Evolutionary conservation across 139 green algal species (phyloP), one percentile per base, ranked within the genome.

Genomic region (Pseudopediastrum boryanum): DNA sequence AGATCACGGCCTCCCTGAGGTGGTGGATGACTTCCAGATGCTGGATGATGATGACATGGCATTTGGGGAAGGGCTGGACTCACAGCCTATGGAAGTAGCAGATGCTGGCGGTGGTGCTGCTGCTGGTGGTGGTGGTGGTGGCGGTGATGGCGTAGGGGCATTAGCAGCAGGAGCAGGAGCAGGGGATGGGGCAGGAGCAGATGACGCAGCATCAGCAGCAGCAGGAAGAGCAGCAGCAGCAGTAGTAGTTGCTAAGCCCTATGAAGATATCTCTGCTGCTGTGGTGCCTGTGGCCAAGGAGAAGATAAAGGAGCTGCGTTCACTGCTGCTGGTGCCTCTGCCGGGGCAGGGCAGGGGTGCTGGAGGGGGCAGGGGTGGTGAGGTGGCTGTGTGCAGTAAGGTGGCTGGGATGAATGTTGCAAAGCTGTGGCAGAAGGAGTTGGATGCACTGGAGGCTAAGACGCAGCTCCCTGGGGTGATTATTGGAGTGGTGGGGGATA

Each of bases 401-500:
- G n/a, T 58, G 48, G 48, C 48, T 19, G 48, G 48, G 16, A 16
- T 19, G 16, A 19, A 58, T 16, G 19, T 75, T 41, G 65, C 66
- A 12, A 8, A 8, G 5, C n/a, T 69, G 69, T 75, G 78, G 69
- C 21, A 25, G 8, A 65, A 41, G 19, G 79, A 84, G 51, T 39
- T 84, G 39, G 19, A 64, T 39, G 52, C 42, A 23, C 13, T 84
- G 62, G 21, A 48, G 63, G 35, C 51, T 10, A 52, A 48, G 36
- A 63, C 31, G 48, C 27, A 52, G 27, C 21, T 77, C 21, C 79
- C 71, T 7, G 59, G 67, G 27, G 61, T 75, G 38, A 64, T 51
- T 41, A 74, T 84, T 31, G 79, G 72, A 13, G 71, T 84, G 2
- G 39, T 84, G 50, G 79, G 79, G 27, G 63, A 80, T 52, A 84